Evolutionary conservation across 2,329 filamentous ascomycete genomes (phyloP).

Genomic region (Thielaviopsis ethacetica): DNA sequence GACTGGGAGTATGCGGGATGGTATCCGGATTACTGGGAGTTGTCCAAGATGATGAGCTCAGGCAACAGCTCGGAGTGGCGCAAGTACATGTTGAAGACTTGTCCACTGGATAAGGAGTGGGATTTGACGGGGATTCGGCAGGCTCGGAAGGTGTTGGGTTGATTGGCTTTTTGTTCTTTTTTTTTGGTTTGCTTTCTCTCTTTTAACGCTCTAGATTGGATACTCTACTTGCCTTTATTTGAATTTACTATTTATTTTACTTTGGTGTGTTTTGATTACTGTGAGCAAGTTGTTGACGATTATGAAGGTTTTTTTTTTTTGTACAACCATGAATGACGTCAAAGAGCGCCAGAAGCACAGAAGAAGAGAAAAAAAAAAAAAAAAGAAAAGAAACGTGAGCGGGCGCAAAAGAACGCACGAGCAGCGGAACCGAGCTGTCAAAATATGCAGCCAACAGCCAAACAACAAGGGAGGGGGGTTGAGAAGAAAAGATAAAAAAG

Average conservation of each 20-base stretch:
- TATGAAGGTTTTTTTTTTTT: background rate
- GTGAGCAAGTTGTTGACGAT: too few relatives aligned
- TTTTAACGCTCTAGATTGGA: background rate
- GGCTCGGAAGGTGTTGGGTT: background rate
- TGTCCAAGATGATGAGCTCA: slow-evolving; percentile 15
- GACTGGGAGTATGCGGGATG: slow-evolving; percentile 36
- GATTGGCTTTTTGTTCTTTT: too few relatives aligned
- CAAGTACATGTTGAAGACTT: slow-evolving; percentile 1
- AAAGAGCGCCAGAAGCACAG: background rate
- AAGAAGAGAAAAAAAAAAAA: background rate
- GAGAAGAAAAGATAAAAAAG: too few relatives aligned
- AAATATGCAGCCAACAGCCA: background rate
- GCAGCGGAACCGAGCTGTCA: background rate
- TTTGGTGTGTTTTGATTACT: background rate
- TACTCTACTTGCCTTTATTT: background rate
- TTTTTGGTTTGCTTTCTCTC: too few relatives aligned
- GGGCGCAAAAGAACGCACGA: background rate
- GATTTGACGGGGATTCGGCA: background rate
- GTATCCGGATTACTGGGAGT: slow-evolving; percentile 22
- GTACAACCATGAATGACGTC: background rate
- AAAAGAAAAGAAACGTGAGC: background rate
- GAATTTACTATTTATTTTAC: background rate
- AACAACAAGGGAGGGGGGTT: too few relatives aligned
- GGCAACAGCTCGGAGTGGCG: slow-evolving; percentile 1
- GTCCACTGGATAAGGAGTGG: background rate